Evolutionary conservation across 1,284 basidiomycete species (phyloP).

Genomic region (Moesziomyces sp.): DNA sequence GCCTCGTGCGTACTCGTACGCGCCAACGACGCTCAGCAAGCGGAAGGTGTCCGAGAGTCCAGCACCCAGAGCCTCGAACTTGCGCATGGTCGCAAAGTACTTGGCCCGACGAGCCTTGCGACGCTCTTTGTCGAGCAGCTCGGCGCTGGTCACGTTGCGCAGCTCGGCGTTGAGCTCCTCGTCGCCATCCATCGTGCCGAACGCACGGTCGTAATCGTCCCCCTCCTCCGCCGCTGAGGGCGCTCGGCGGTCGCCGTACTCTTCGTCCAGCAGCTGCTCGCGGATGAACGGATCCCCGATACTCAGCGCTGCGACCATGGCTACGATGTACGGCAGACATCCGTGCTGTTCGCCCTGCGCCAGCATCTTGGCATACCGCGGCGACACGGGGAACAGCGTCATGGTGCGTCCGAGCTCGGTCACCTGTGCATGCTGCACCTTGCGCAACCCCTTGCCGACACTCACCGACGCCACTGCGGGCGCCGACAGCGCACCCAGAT

Average conservation of each 20-base stretch:
- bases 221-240: conserved; percentile 71
- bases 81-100: conserved; percentile 70
- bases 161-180: conserved; percentile 70
- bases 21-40: conserved; percentile 89
- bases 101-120: conserved; percentile 77
- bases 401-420: conserved; percentile 90
- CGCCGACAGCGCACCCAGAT: conserved; percentile 78
- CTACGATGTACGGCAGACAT: conserved; percentile 90
- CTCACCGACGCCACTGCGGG: conserved; percentile 70
- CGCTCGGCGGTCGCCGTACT: conserved; percentile 66
- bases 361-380: conserved; percentile 93
- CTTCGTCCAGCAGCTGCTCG: conserved; percentile 75
- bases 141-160: conserved; percentile 70
- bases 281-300: conserved; percentile 96
- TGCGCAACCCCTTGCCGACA: conserved; percentile 67
- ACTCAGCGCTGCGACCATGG: conserved; percentile 89
- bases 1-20: conserved; percentile 90
- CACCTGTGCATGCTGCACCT: conserved; percentile 71
- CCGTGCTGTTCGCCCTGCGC: conserved; percentile 90
- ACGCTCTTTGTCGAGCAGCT: conserved; percentile 74
- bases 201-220: conserved; percentile 70
- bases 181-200: conserved; percentile 70
- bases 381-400: conserved; percentile 91
- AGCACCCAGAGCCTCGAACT: conserved; percentile 82
- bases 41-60: conserved; percentile 90